Evolutionary conservation across 306 rosid species (phyloP), one percentile per base, ranked within the genome.

Genomic region (Crotalaria pallida): DNA sequence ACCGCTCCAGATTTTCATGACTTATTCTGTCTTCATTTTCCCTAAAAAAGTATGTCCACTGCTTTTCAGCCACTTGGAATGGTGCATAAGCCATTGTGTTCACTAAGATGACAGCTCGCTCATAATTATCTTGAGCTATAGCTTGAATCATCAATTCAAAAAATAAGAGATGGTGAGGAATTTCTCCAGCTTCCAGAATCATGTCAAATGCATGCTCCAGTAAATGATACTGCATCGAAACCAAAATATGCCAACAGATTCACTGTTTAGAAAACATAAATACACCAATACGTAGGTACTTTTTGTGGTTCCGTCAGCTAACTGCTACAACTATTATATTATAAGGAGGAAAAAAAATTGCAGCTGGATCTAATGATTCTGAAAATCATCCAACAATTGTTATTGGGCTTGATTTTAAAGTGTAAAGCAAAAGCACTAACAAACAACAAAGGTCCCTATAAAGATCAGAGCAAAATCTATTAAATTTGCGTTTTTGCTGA

Each of bases 131-230:
- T 58, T 24, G 86, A 62, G 84, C 76, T 33, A 75, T 74, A 48
- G 88, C 87, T 83, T 87, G 96, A 69, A 87, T 67, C 65, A 94
- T 63, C 86, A 90, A 81, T 81, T 90, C 95, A 12, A 71, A 74
- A 80, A 90, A 94, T 80, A 77, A 78, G 12, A 57, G 50, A 11
- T 62, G 80, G 61, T 72, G 79, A 34, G 97, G 98, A 56, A 90
- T 80, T 80, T 88, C 94, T 67, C 88, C 96, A 34, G 90, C 89
- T 75, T 88, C 97, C 79, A 94, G 79, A 73, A 81, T 77, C 43
- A 69, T 55, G 64, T 94, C 90, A 77, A 90, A 90, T 58, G 96
- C 97, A 80, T 94, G 97, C 86, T 87, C 96, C 69, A 94, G 85
- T 16, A 94, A 81, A 80, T 83, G 81, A 71, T 84, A 76, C 98